phyloP scores from a whole-genome alignment of 108 stramenopile species.

The Nitzschia putrida region DNA sequence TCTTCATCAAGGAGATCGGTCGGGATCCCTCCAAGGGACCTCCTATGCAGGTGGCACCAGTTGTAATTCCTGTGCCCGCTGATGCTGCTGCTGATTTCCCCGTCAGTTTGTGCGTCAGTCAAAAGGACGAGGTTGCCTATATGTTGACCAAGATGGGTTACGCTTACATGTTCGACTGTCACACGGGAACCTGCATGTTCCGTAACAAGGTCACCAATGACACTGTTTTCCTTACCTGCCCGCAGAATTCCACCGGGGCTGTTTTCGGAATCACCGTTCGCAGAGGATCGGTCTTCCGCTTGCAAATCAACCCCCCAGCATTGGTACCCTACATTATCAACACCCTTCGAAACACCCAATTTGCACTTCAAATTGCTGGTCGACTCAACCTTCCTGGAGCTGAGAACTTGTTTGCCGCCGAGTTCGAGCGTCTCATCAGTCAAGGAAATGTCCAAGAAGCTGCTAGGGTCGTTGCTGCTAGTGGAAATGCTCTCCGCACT shows the following conservation, averaged over 20 bases:
- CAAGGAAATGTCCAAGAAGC: constrained; percentile 92
- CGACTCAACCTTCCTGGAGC: constrained; percentile 96
- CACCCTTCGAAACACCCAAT: constrained; percentile 89
- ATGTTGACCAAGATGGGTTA: constrained; percentile 98
- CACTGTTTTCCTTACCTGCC: constrained; percentile 92
- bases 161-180: constrained; percentile 97
- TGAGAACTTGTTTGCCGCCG: constrained; percentile 91
- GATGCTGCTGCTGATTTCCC: constrained; percentile 97
- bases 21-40: constrained; percentile 92
- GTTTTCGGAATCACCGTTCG: constrained; percentile 94
- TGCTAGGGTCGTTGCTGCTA: constrained; percentile 89
- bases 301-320: constrained; percentile 87
- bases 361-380: constrained; percentile 94
- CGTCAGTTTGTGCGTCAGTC: constrained; percentile 84
- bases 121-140: constrained; percentile 93
- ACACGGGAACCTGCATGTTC: constrained; percentile 94
- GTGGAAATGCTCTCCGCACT: constrained; percentile 89
- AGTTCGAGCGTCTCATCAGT: constrained; percentile 92
- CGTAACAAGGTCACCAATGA: constrained; percentile 94
- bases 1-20: constrained; percentile 99
- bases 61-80: constrained; percentile 90
- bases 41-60: constrained; percentile 87
- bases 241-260: constrained; percentile 82
- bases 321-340: constrained; percentile 95
- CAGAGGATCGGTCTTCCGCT: constrained; percentile 90